Base-by-base conservation (phyloP, 495 filamentous ascomycete genomes). In the Daldinia bambusicola region DNA sequence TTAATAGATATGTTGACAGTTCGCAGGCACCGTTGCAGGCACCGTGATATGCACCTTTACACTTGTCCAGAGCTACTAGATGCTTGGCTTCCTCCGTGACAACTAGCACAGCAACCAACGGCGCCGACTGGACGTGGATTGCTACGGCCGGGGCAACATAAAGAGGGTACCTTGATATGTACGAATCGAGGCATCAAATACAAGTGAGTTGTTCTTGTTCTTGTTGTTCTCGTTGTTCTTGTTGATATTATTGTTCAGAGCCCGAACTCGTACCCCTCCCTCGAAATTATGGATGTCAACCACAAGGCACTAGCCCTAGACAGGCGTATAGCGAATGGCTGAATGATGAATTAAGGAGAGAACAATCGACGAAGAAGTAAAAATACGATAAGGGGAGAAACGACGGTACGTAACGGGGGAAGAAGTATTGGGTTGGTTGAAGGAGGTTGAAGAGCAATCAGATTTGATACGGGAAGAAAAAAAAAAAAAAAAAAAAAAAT, bases 401-500 rank as follows among this genome's bases (percentile, higher is more conserved):
- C 43, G 36, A 64, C 56, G 30, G 59, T 52, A 16, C 71, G 64
- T 63, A 65, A 34, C 56, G 38, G 45, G 74, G 55, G 32, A 75
- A 10, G 55, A 68, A 57, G 5, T 48, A 34, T 55, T 40, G 52
- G 30, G n/a, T 34, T 50, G 53, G 12, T 26, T 6, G 40, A 13
- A 61, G 43, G 38, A 67, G 55, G 74, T 70, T 26, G 70, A 61
- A 37, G 76, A 69, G 50, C 63, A 40, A 40, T 43, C 16, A 63
- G 66, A 55, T 55, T 26, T 55, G 65, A 72, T 55, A 78, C 61
- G 36, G 70, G 38, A 22, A 36, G 34, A 48, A 10, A 45, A 53
- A 52, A 52, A 61, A 59, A 64, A 68, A 64, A 72, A 72, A 73
- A n/a, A 45, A 58, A 43, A 57, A 61, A 63, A 64, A 72, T 67